Evolutionary conservation across 2,329 filamentous ascomycete species (phyloP).

Genomic region (Fusarium liriodendri): DNA sequence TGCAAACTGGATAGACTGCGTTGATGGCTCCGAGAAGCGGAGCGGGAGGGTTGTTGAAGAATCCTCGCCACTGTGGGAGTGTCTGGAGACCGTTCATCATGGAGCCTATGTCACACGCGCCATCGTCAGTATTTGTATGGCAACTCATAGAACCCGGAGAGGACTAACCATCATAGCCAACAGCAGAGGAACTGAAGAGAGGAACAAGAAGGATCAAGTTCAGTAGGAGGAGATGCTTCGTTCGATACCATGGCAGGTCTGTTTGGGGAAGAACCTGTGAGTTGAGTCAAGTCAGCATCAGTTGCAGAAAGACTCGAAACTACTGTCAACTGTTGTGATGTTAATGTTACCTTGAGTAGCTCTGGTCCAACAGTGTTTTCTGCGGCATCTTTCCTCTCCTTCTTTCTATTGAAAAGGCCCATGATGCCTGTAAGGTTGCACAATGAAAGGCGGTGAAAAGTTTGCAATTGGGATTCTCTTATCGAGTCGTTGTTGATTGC

Average conservation of each 20-base stretch:
- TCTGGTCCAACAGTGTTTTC: background rate
- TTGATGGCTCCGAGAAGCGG: constrained; percentile 49
- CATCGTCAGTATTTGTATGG: background rate
- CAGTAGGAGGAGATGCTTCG: constrained; percentile 53
- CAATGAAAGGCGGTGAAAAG: background rate
- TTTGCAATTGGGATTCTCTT: background rate
- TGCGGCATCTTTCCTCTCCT: background rate
- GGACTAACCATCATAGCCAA: constrained; percentile 54
- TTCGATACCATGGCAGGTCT: constrained; percentile 52
- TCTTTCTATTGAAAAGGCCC: background rate
- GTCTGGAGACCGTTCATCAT: constrained; percentile 58
- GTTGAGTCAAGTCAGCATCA: background rate
- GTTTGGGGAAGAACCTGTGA: constrained; percentile 50
- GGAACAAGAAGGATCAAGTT: constrained; percentile 56
- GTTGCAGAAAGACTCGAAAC: background rate
- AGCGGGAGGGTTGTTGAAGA: constrained; percentile 50
- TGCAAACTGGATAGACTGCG: constrained; percentile 50
- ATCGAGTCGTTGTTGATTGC: background rate
- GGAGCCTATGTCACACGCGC: constrained; percentile 34
- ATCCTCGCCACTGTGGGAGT: constrained; percentile 52
- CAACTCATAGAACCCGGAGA: background rate
- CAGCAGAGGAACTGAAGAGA: constrained; percentile 52
- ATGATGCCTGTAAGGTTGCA: background rate
- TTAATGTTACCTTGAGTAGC: background rate
- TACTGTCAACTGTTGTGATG: background rate